phyloP scores from a whole-genome alignment of 1,284 basidiomycete genomes.

The Trichosporon ovoides region DNA sequence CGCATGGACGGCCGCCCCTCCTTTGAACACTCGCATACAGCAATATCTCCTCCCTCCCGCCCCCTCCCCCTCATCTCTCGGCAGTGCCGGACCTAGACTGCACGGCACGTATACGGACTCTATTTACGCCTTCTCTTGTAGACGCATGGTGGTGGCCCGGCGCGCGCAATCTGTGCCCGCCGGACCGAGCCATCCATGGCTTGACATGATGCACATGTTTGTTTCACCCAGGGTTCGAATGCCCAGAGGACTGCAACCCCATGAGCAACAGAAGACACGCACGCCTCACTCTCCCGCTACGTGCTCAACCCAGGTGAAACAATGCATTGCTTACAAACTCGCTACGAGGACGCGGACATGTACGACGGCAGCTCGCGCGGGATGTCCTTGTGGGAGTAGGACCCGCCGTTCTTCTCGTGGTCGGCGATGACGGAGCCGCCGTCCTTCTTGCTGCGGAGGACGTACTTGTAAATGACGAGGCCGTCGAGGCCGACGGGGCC shows the following conservation, averaged over 20 bases:
- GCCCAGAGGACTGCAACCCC: no score
- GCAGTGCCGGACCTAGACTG: background rate
- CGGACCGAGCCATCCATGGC: no score
- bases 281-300: no score
- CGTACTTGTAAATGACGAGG: conserved; percentile 89
- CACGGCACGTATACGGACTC: conserved; percentile 5
- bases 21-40: background rate
- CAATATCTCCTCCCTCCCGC: background rate
- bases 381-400: conserved; percentile 62
- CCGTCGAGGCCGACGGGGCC: conserved; percentile 96
- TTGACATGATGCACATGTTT: background rate
- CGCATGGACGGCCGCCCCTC: background rate
- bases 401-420: conserved; percentile 58
- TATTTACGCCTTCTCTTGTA: background rate
- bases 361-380: conserved; percentile 35
- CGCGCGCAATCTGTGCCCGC: no score
- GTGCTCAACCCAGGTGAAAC: no score
- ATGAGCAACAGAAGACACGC: no score
- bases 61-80: background rate
- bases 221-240: background rate
- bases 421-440: conserved; percentile 64
- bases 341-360: background rate
- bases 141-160: background rate
- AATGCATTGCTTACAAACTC: no score
- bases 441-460: conserved; percentile 66